Percentiles rank a stretch among this genome's conserved stretches.
These are phyloP conservation scores for Heritiera littoralis DNA, from an alignment of 345 rosid species.

Conservation along the genomic window DNA sequence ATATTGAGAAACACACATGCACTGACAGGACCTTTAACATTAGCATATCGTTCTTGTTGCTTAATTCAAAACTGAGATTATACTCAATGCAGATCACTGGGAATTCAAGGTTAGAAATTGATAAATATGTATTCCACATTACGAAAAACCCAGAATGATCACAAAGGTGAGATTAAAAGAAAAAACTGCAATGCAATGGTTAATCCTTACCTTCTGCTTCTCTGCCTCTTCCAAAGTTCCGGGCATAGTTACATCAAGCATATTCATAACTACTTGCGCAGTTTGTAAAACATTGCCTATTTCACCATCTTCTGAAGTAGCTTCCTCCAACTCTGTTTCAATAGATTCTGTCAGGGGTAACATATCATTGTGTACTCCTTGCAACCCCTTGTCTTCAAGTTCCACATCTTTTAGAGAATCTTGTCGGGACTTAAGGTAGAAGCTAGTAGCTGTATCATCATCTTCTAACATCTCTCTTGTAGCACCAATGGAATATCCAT, in stretches of 20 bases:
- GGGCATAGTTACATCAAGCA: conserved; percentile 85
- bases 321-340: conserved; percentile 46
- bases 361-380: conserved; percentile 30
- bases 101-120: not conserved
- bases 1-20: not conserved
- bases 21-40: not conserved
- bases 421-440: conserved; percentile 34
- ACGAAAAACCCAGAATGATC: not conserved
- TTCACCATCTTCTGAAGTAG: conserved; percentile 47
- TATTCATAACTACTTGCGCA: conserved; percentile 70
- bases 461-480: conserved; percentile 34
- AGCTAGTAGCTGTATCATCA: conserved; percentile 28
- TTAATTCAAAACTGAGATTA: not conserved
- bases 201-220: conserved; percentile 67
- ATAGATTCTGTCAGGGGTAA: conserved; percentile 9
- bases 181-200: conserved; percentile 8
- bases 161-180: not conserved
- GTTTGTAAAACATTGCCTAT: conserved; percentile 68
- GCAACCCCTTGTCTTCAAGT: conserved; percentile 29
- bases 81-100: not conserved
- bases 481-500: conserved; percentile 48
- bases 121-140: not conserved
- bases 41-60: not conserved
- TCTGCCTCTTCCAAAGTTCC: conserved; percentile 61
- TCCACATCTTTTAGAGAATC: conserved; percentile 33